Evolutionary conservation across 192 early-diverging fungal genomes (phyloP).

Genomic region (Coemansia sp.): DNA sequence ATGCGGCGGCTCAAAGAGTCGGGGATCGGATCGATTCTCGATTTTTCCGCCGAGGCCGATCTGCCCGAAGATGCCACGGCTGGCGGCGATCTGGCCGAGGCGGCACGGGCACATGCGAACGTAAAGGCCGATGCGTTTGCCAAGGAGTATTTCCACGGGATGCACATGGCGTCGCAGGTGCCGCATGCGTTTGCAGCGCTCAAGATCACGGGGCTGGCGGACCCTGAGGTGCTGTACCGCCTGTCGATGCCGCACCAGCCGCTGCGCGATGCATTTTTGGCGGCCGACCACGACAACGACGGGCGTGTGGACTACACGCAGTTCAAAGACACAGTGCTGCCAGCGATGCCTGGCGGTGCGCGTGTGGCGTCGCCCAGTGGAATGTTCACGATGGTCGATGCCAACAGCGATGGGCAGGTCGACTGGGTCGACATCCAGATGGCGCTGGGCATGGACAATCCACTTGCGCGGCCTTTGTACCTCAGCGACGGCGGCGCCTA

Average conservation of each 20-base stretch:
- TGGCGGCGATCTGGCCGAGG: constrained; percentile 30
- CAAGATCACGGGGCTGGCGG: constrained; percentile 83
- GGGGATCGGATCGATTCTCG: constrained; percentile 82
- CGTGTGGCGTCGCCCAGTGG: constrained; percentile 33
- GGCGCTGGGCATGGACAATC: constrained; percentile 64
- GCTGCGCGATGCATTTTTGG: constrained; percentile 48
- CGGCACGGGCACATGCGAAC: constrained; percentile 56
- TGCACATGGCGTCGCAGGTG: constrained; percentile 65
- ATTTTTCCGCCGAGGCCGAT: constrained; percentile 86
- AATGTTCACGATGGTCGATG: constrained; percentile 52
- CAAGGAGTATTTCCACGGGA: constrained; percentile 65
- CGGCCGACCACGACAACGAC: constrained; percentile 53
- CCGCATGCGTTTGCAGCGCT: constrained; percentile 77
- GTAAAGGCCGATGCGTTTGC: constrained; percentile 65
- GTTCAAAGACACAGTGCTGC: constrained; percentile 39
- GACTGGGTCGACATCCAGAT: constrained; percentile 66
- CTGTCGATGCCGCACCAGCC: constrained; percentile 55
- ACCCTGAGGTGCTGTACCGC: constrained; percentile 70
- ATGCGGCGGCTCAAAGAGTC: constrained; percentile 65
- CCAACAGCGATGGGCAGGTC: constrained; percentile 55
- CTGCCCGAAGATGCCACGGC: constrained; percentile 39
- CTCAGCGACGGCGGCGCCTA: constrained; percentile 27
- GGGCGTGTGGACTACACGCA: constrained; percentile 56
- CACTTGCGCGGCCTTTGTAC: constrained; percentile 54
- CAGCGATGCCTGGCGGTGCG: constrained; percentile 30